phyloP scores from a whole-genome alignment of 805 yeast genomes.

The Yarrowia yakushimensis region DNA sequence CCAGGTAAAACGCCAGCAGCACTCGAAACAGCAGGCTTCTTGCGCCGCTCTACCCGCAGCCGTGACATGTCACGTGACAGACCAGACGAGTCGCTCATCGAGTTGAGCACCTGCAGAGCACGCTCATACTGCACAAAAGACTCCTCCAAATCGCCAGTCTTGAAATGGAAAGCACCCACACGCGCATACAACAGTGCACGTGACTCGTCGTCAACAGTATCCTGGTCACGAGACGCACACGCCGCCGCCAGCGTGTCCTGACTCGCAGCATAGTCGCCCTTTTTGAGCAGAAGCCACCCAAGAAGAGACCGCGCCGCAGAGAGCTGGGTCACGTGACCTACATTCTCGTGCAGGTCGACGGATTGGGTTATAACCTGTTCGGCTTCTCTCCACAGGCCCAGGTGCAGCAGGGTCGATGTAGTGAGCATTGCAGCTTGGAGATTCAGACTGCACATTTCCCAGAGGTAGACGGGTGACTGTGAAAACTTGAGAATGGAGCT shows the following conservation, averaged over 20 bases:
- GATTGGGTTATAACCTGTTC: background rate
- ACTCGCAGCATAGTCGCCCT: background rate
- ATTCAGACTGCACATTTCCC: background rate
- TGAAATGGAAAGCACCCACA: background rate
- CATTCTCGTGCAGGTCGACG: background rate
- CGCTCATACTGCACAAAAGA: background rate
- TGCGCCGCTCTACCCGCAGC: conserved; percentile 4
- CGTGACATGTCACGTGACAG: conserved; percentile 16
- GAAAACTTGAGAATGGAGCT: background rate
- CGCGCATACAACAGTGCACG: background rate
- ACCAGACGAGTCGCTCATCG: background rate
- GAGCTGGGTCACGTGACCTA: background rate
- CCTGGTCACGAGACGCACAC: background rate
- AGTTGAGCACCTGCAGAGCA: background rate
- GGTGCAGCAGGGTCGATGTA: background rate
- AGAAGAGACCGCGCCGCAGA: background rate
- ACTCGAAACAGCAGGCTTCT: background rate
- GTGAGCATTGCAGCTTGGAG: background rate
- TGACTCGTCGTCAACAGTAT: background rate
- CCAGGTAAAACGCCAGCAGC: background rate
- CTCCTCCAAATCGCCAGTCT: conserved; percentile 1
- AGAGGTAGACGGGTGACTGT: background rate
- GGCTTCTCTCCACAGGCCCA: conserved; percentile 16
- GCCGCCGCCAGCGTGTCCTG: background rate
- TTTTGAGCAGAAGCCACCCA: background rate